Percentiles rank a stretch among this genome's conserved stretches.
These are phyloP conservation scores for Xylaria sp. DNA, from an alignment of 2,329 filamentous ascomycete genomes.

Conservation along the genomic window DNA sequence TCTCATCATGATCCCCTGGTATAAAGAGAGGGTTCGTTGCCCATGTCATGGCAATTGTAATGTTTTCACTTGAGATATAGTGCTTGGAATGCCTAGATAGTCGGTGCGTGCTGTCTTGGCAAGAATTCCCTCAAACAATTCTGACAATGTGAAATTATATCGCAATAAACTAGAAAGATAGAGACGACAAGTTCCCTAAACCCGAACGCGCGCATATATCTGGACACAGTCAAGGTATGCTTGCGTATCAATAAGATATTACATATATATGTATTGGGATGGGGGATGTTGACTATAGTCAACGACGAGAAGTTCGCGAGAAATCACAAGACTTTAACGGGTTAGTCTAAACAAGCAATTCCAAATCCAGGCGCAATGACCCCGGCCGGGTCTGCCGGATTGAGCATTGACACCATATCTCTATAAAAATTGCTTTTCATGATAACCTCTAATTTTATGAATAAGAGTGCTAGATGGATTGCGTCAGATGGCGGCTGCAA, in stretches of 20 bases:
- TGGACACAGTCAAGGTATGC: background rate
- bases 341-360: conserved; percentile 1
- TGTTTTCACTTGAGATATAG: background rate
- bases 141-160: background rate
- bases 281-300: background rate
- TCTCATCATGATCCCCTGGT: conserved; percentile 1
- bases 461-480: background rate
- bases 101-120: background rate
- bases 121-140: background rate
- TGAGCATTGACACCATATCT: background rate
- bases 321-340: background rate
- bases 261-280: background rate
- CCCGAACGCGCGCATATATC: background rate
- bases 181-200: background rate
- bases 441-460: background rate
- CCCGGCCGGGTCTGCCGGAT: background rate
- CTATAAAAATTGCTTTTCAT: background rate
- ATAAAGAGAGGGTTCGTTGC: conserved; percentile 14
- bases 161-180: background rate
- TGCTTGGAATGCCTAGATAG: background rate
- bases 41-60: conserved; percentile 7
- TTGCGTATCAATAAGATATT: background rate
- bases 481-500: background rate
- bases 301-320: background rate
- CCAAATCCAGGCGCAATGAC: conserved; percentile 2